phyloP scores from a whole-genome alignment of 306 rosid species.

The Fagus sylvatica region DNA sequence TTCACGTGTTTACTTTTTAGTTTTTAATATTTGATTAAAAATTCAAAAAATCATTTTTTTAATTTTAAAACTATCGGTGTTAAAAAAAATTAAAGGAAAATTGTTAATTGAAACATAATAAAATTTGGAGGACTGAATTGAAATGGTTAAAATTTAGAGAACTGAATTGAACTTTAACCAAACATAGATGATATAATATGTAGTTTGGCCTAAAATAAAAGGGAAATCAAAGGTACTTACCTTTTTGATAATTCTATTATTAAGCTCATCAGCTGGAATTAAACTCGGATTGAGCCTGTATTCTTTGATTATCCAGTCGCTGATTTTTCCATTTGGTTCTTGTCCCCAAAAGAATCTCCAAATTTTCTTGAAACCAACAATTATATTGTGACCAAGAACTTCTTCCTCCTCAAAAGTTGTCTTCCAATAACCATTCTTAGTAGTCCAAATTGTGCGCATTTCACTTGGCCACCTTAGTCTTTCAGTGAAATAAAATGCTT shows the following conservation, averaged over 20 bases:
- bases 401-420: not conserved
- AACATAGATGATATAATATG: too few relatives aligned
- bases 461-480: not conserved
- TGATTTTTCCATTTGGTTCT: not conserved
- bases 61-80: too few relatives aligned
- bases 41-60: too few relatives aligned
- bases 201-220: not conserved
- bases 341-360: not conserved
- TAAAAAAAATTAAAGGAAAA: too few relatives aligned
- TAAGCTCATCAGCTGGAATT: not conserved
- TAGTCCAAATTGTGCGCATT: not conserved
- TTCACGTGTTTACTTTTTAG: too few relatives aligned
- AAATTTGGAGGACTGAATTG: too few relatives aligned
- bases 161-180: too few relatives aligned
- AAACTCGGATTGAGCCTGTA: not conserved
- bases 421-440: conserved; percentile 1
- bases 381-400: not conserved
- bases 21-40: too few relatives aligned
- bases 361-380: not conserved
- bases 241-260: not conserved
- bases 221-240: not conserved
- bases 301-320: not conserved
- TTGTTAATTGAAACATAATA: too few relatives aligned
- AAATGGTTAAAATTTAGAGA: too few relatives aligned
- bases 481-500: not conserved